Conservation (phyloP, 2,329 filamentous ascomycete genomes). For the Atkinsonella texensis region DNA sequence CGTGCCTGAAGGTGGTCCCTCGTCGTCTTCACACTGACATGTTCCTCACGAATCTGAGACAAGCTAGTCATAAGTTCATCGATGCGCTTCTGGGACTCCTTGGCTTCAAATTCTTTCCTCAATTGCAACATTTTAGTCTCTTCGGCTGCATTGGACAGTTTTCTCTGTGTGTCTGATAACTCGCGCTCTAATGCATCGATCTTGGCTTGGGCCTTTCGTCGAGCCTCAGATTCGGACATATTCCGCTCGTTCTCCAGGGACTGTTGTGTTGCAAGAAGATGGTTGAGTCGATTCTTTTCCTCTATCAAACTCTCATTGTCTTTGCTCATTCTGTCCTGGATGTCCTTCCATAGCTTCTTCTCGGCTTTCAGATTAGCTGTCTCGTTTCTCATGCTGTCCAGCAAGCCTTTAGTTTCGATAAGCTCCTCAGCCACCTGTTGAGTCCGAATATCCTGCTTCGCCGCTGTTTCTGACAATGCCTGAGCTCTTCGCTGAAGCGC, state of each 20-base stretch:
- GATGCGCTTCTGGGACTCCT: constrained; percentile 80
- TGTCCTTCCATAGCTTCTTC: constrained; percentile 88
- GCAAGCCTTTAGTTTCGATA: constrained; percentile 67
- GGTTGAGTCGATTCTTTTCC: constrained; percentile 75
- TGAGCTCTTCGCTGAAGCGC: constrained; percentile 79
- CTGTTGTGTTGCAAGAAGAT: constrained; percentile 72
- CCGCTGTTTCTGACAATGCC: constrained; percentile 65
- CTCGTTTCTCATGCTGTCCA: constrained; percentile 83
- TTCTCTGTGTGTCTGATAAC: constrained; percentile 65
- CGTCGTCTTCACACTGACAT: constrained; percentile 74
- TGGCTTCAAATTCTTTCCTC: constrained; percentile 80
- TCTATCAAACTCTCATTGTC: constrained; percentile 78
- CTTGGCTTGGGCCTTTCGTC: constrained; percentile 65
- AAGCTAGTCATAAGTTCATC: constrained; percentile 79
- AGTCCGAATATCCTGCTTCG: constrained; percentile 79
- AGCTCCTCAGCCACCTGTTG: constrained; percentile 91
- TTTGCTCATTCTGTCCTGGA: constrained; percentile 76
- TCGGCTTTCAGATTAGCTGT: constrained; percentile 89
- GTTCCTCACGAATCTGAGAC: constrained; percentile 71
- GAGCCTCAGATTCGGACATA: constrained; percentile 66
- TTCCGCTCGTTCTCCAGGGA: constrained; percentile 88
- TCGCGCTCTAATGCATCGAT: constrained; percentile 73
- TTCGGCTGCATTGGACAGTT: constrained; percentile 70
- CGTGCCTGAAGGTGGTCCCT: constrained; percentile 80
- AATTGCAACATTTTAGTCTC: constrained; percentile 72